Evolutionary conservation across 108 stramenopile species (phyloP), one percentile per base, ranked within the genome.

Genomic region (Pseudonitzschia multistriata): DNA sequence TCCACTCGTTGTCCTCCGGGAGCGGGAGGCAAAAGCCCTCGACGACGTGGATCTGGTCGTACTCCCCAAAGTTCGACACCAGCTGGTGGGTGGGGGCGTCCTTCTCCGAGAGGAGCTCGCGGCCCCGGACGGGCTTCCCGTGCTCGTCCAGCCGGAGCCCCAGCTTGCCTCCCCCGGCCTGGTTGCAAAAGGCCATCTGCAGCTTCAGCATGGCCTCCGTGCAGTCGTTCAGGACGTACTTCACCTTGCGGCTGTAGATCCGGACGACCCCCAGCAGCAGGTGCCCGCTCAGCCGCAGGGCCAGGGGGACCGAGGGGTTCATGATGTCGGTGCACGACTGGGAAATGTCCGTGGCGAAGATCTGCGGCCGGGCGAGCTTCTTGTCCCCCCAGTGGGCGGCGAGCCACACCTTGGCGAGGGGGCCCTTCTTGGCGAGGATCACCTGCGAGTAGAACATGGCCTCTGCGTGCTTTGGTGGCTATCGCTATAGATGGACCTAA

Each of bases 361-460:
- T 94, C 74, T 96, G 94, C 7, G 88, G 83, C 49, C 97, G 93
- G 61, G 84, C 94, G 30, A 99, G 79, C 75, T 98, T 98, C 82
- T 98, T 98, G 84, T 99, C 99, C 11, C 89, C 89, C 95, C 93
- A 98, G 75, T 98, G 98, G 21, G 99, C 99, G 35, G 99, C 99
- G 45, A 98, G 83, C 99, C 99, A 99, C n/a, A 99, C 91, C 68
- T 98, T 97, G 42, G 96, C 99, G 47, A 98, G 85, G 21, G 98
- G 98, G 6, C 97, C 99, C 76, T 97, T 98, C 79, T 98, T 98
- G 70, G 97, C 96, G 31, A 99, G 81, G 70, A 99, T 97, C 55
- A 94, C 92, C 89, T 97, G 96, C n/a, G 97, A 97, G 76, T 98
- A 99, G 68, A 99, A 99, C 99, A 99, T 99, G 49, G 22, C 24